Evolutionary conservation across 75 land plant genomes (phyloP).

Genomic region (Larix kaempferi): DNA sequence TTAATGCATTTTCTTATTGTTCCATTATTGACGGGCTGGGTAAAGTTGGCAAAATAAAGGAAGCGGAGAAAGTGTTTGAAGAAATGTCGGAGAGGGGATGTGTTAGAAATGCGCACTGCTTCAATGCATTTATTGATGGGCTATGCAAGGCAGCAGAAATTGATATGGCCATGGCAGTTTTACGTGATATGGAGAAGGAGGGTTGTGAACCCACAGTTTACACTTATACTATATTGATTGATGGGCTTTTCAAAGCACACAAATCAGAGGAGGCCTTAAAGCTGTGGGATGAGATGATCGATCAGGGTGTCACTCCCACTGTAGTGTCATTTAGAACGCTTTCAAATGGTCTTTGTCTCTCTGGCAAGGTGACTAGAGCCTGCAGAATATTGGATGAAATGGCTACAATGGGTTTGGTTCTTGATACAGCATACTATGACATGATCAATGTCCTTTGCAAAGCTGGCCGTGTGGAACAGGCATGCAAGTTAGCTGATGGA

Average conservation of each 20-base stretch:
- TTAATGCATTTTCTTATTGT: conserved; percentile 60
- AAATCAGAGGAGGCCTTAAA: conserved; percentile 62
- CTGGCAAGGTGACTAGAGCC: conserved; percentile 63
- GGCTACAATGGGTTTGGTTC: conserved; percentile 66
- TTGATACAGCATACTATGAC: conserved; percentile 55
- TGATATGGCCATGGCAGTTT: conserved; percentile 45
- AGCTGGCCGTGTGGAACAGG: conserved; percentile 49
- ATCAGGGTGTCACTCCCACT: conserved; percentile 59
- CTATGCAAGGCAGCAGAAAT: conserved; percentile 40
- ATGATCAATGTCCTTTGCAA: conserved; percentile 65
- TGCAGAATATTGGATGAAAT: conserved; percentile 66
- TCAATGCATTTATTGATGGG: conserved; percentile 62
- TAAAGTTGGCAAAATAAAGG: conserved; percentile 71
- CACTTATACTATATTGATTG: conserved; percentile 73
- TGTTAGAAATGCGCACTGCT: conserved; percentile 59
- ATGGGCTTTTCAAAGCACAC: conserved; percentile 52
- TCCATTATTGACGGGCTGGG: conserved; percentile 91
- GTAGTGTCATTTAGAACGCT: conserved; percentile 58
- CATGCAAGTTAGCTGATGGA: conserved; percentile 73
- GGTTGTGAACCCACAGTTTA: conserved; percentile 74
- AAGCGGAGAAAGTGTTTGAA: conserved; percentile 69
- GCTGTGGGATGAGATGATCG: conserved; percentile 73
- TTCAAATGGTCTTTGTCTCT: conserved; percentile 62
- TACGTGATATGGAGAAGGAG: conserved; percentile 57
- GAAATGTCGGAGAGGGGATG: conserved; percentile 78